A percentile compares a stretch with the other conserved stretches of the same genome.
phyloP scores from a whole-genome alignment of 331 rosid species.

The Malus hybrid region DNA sequence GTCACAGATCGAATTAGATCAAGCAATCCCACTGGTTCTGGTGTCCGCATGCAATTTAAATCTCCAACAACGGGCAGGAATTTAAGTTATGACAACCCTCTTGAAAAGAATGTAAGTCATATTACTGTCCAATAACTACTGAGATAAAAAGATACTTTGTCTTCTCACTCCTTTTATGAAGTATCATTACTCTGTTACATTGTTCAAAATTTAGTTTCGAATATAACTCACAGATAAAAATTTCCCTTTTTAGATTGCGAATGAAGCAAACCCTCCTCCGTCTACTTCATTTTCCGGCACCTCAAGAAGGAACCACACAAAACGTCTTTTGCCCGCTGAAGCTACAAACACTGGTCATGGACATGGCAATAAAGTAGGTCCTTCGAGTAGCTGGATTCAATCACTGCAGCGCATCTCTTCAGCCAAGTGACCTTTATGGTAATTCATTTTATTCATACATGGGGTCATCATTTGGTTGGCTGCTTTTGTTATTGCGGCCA shows the following conservation, averaged over 20 bases:
- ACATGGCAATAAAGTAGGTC: conserved; percentile 55
- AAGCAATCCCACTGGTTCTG: conserved; percentile 51
- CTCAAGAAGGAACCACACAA: conserved; percentile 53
- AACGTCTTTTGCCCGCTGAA: conserved; percentile 50
- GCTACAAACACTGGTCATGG: conserved; percentile 43
- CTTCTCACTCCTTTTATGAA: background rate
- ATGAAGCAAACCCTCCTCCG: conserved; percentile 49
- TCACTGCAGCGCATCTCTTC: conserved; percentile 75
- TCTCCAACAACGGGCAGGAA: conserved; percentile 40
- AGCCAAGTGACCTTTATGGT: conserved; percentile 62
- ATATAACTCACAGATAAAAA: conserved; percentile 1
- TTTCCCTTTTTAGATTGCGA: conserved; percentile 40
- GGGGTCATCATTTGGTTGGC: conserved; percentile 1
- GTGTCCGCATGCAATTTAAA: conserved; percentile 70
- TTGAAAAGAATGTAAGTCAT: conserved; percentile 59
- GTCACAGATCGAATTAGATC: conserved; percentile 50
- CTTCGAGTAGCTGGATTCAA: conserved; percentile 88
- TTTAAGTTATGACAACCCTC: conserved; percentile 50
- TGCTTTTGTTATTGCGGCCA: background rate
- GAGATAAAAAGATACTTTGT: too few species aligned
- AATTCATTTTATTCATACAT: conserved; percentile 17
- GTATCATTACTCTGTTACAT: background rate
- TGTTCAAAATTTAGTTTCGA: conserved; percentile 11
- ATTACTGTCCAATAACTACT: background rate
- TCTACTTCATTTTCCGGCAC: conserved; percentile 50